Evolutionary conservation across 805 yeast genomes (phyloP), one percentile per base, ranked within the genome.

Genomic region (Yamadazyma ubonensis): DNA sequence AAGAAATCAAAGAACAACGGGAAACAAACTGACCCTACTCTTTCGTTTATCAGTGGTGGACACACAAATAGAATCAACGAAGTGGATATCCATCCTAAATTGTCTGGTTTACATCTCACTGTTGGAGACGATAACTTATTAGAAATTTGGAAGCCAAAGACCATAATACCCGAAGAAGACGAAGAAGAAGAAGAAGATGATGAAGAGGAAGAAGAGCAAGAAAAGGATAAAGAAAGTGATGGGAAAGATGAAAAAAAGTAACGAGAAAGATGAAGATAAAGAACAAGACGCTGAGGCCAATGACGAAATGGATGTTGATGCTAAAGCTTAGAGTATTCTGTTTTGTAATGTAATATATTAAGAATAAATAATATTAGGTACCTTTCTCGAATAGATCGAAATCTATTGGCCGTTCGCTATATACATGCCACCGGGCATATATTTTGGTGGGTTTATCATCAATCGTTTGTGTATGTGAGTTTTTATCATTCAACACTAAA

Each of bases 21-120:
- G n/a, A 61, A 50, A 40, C 48, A 45, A 20, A 76, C 75, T 45
- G 95, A 89, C 47, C 93, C 96, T 5, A 83, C 88, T 57, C 71
- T 88, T 42, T 62, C 65, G 17, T 88, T 86, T 55, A 75, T 86
- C 53, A 96, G 89, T 59, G 96, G 95, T 11, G 96, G 96, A 9
- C 96, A 88, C 62, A 78, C 89, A 2, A 78, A 76, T 34, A 71
- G 80, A 38, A 71, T 88, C 32, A 71, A 79, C 41, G 91, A 82
- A 48, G 65, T 83, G 34, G 79, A 74, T 41, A 77, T 90, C 74
- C 82, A 83, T 52, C 86, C 87, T 2, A 59, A 55, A 7, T 60
- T 82, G 34, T 69, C 71, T 18, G 74, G 81, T 61, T 70, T 85
- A 1, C 58, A 79, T 23, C 81, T 82, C 6, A 76, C 85, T 39